These are phyloP conservation scores for Colletotrichum sp. DNA, from an alignment of 2,329 filamentous ascomycete genomes.

Conservation along the genomic window DNA sequence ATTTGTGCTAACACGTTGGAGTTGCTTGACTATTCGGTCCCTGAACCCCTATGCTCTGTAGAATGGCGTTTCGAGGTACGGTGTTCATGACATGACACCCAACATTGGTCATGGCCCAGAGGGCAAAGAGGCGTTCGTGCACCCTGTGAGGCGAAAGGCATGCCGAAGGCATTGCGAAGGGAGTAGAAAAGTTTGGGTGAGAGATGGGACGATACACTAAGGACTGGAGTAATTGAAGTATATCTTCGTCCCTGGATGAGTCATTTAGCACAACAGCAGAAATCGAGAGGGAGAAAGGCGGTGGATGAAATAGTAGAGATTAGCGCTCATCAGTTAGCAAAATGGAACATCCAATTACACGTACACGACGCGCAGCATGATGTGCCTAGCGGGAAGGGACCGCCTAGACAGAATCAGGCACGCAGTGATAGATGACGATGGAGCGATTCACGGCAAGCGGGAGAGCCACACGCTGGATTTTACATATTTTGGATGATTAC, in stretches of 20 bases:
- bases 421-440: too few species aligned
- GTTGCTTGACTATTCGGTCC: constrained; percentile 83
- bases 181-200: constrained; percentile 20
- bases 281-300: constrained; percentile 6
- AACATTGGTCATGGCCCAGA: not conserved
- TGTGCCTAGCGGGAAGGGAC: not conserved
- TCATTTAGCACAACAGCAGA: constrained; percentile 12
- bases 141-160: not conserved
- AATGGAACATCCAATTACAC: constrained; percentile 12
- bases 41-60: constrained; percentile 78
- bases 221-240: constrained; percentile 13
- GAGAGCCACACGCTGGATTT: not conserved
- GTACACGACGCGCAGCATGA: not conserved
- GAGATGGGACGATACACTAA: constrained; percentile 3
- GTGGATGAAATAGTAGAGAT: constrained; percentile 20
- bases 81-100: not conserved
- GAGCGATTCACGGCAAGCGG: not conserved
- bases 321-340: constrained; percentile 17
- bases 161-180: not conserved
- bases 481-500: not conserved
- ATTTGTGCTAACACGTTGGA: constrained; percentile 48
- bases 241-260: constrained; percentile 19
- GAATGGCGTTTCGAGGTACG: constrained; percentile 15
- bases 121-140: not conserved
- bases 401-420: not conserved